Evolutionary conservation across 2,329 filamentous ascomycete genomes (phyloP).

Genomic region (Allantophomopsis cytisporea): DNA sequence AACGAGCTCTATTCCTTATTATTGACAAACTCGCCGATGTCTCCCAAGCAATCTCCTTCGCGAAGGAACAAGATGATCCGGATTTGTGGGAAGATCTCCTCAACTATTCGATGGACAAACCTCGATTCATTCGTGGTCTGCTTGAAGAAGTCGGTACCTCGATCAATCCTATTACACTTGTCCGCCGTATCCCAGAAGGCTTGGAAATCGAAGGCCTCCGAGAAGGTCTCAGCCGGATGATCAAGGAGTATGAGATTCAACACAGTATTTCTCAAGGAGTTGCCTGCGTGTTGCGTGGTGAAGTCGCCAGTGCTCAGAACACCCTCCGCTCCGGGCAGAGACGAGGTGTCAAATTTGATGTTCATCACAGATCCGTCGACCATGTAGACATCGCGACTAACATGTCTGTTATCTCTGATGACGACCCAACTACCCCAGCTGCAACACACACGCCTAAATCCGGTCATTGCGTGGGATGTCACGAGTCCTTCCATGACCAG

Average conservation of each 20-base stretch:
- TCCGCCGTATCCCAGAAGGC: conserved; percentile 82
- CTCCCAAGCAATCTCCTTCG: conserved; percentile 83
- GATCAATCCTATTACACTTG: conserved; percentile 83
- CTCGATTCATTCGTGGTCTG: conserved; percentile 80
- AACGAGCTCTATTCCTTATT: conserved; percentile 81
- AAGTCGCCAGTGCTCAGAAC: conserved; percentile 76
- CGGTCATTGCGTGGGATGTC: conserved; percentile 46
- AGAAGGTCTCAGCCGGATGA: conserved; percentile 78
- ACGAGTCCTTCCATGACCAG: conserved; percentile 39
- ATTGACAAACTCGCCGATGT: conserved; percentile 89
- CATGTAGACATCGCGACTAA: conserved; percentile 30
- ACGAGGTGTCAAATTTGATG: conserved; percentile 80
- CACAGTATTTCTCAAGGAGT: conserved; percentile 85
- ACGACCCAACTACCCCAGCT: conserved; percentile 5
- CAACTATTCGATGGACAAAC: conserved; percentile 95
- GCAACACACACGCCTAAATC: conserved; percentile 20
- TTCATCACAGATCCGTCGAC: conserved; percentile 32
- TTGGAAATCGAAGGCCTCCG: conserved; percentile 83
- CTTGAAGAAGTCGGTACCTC: conserved; percentile 89
- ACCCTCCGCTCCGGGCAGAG: conserved; percentile 67
- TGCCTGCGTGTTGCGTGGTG: conserved; percentile 71
- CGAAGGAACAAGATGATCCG: conserved; percentile 81
- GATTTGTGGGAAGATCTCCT: conserved; percentile 93
- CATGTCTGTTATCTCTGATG: conserved; percentile 14
- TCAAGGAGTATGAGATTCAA: conserved; percentile 93